phyloP scores from a whole-genome alignment of 2,329 filamentous ascomycete genomes.

The Fusarium denticulatum region DNA sequence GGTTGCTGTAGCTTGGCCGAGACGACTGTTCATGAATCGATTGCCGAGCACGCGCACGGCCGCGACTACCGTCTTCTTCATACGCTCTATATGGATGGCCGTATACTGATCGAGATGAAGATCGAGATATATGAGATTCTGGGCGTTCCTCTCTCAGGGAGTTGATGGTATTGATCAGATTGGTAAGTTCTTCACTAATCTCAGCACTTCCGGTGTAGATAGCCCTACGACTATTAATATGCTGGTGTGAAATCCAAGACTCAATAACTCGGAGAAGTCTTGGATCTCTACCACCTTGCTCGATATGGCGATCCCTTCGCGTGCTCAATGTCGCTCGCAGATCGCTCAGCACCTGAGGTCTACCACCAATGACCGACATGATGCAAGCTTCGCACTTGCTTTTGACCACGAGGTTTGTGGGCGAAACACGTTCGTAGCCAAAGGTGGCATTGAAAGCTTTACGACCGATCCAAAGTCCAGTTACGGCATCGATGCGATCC shows the following conservation, averaged over 20 bases:
- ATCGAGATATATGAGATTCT: background rate
- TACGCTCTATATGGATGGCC: background rate
- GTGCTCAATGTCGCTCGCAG: conserved; percentile 56
- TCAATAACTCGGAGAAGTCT: conserved; percentile 54
- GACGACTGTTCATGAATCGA: background rate
- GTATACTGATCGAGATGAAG: background rate
- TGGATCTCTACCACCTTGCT: conserved; percentile 39
- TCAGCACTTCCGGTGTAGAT: conserved; percentile 19
- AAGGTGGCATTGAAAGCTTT: conserved; percentile 50
- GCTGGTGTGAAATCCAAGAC: conserved; percentile 54
- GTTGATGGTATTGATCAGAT: background rate
- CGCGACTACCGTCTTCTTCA: background rate
- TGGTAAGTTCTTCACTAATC: conserved; percentile 17
- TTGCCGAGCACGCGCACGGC: background rate
- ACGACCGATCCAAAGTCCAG: conserved; percentile 52
- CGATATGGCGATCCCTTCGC: conserved; percentile 43
- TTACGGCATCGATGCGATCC: conserved; percentile 39
- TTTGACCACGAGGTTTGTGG: conserved; percentile 41
- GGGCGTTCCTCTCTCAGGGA: background rate
- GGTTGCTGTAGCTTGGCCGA: background rate
- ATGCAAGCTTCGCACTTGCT: conserved; percentile 64
- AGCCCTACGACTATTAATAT: conserved; percentile 3
- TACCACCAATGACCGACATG: conserved; percentile 59
- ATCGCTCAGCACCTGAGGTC: conserved; percentile 54
- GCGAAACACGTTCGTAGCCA: conserved; percentile 43